Evolutionary conservation across 441 rosid genomes (phyloP), one percentile per base, ranked within the genome.

Genomic region (Erodium texanum): DNA sequence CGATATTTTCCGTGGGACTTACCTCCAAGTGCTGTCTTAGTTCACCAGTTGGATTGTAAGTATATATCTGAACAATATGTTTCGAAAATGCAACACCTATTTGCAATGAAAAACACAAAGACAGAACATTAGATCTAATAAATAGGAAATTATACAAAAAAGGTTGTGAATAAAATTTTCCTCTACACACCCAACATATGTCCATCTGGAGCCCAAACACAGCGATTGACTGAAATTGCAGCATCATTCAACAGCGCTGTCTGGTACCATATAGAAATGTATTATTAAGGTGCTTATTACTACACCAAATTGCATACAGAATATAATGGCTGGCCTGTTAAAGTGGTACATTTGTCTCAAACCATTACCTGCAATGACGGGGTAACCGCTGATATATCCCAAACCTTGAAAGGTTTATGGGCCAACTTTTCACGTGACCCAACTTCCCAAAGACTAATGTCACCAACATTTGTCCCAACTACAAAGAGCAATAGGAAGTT

Each of bases 161-260:
- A 16, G 7, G 24, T 16, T 54, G 61, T 18, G 23, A 54, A 54
- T 54, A 20, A 18, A 1, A 27, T 27, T 27, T 27, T 27, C 4
- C 29, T 27, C 23, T 68, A 70, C 70, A 62, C 82, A 89, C 98
- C 96, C 80, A 92, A 84, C 34, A 86, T 79, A 69, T 71, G 67
- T 83, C 96, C 98, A 85, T 89, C 90, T 24, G 96, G 87, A 75
- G 94, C 88, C 98, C 98, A 92, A 62, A 80, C 79, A 62, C 88
- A 96, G 71, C 96, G 91, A 76, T 89, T 89, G 65, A 89, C 90
- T 0, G 93, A 82, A 52, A 80, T 84, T 48, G 88, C 65, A 70
- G 70, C 75, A 77, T 85, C 98, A 73, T 65, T 85, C 54, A 83
- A 68, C 66, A 88, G 64, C 27, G 93, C 85, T 68, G 87, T 83